Percentiles rank a stretch among this genome's conserved stretches.
Evolutionary conservation across 495 filamentous ascomycete species (phyloP).

Genomic region (Apodospora peruviana): DNA sequence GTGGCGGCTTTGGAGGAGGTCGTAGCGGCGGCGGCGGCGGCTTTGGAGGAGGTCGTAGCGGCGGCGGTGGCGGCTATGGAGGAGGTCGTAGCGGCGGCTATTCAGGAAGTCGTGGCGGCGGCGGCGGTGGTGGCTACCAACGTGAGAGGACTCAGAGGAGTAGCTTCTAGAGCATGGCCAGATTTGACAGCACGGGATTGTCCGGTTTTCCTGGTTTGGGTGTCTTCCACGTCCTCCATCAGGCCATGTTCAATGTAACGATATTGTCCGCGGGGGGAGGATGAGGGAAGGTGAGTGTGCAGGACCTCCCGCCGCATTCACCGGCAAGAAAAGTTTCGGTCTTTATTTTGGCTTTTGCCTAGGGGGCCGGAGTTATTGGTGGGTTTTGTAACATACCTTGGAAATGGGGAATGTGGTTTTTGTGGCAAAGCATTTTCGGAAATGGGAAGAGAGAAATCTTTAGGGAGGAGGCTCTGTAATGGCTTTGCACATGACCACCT

Average conservation of each 20-base stretch:
- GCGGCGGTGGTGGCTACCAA: background rate
- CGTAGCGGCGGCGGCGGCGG: background rate
- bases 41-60: background rate
- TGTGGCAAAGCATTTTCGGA: no score
- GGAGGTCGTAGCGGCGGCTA: background rate
- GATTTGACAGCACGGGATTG: background rate
- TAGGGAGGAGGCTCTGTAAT: background rate
- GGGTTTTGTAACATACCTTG: background rate
- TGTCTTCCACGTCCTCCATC: background rate
- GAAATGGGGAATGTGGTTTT: background rate
- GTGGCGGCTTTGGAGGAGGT: background rate
- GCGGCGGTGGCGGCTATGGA: background rate
- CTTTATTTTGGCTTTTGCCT: background rate
- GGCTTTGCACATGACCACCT: background rate
- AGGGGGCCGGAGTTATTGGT: background rate
- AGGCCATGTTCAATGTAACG: background rate
- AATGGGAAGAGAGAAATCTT: no score
- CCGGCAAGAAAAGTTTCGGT: background rate
- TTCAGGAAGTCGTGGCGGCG: background rate
- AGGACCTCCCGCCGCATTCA: no score
- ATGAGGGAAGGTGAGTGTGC: no score
- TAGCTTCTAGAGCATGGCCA: background rate
- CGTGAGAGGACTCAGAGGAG: background rate
- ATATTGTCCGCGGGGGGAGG: background rate
- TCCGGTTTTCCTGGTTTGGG: background rate